These are phyloP conservation scores for Aspergillus viridinutans DNA, from an alignment of 2,329 filamentous ascomycete genomes.

Conservation along the genomic window DNA sequence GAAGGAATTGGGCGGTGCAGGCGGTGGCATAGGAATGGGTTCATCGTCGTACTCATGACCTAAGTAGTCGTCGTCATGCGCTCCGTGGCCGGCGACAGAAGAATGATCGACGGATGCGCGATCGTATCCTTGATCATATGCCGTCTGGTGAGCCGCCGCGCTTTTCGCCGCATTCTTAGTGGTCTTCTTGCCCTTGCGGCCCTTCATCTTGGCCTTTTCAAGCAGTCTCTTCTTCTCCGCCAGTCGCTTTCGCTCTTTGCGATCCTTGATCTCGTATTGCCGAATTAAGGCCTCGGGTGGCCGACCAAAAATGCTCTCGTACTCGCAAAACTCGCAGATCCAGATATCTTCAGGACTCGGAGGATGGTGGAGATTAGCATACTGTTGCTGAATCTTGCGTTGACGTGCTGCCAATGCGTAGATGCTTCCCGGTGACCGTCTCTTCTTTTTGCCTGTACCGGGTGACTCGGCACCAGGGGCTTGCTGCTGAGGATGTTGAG, in stretches of 20 bases:
- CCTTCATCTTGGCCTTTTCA: constrained; percentile 93
- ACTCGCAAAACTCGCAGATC: constrained; percentile 98
- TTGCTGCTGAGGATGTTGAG: constrained; percentile 27
- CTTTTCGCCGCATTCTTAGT: constrained; percentile 61
- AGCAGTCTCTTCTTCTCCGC: constrained; percentile 80
- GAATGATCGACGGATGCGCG: constrained; percentile 39
- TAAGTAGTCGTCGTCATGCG: constrained; percentile 48
- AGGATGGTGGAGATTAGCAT: constrained; percentile 70
- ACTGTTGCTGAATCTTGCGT: constrained; percentile 71
- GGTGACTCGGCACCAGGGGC: constrained; percentile 41
- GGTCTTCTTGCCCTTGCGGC: constrained; percentile 80
- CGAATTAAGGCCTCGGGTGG: constrained; percentile 80
- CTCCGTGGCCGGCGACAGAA: constrained; percentile 35
- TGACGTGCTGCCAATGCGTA: constrained; percentile 71
- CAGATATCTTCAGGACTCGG: constrained; percentile 71
- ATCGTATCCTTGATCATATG: constrained; percentile 40
- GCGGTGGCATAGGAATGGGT: constrained; percentile 35
- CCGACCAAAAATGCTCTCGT: constrained; percentile 89
- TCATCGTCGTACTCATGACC: constrained; percentile 51
- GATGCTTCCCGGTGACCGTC: constrained; percentile 64
- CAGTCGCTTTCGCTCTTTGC: constrained; percentile 73
- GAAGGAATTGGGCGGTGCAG: constrained; percentile 56
- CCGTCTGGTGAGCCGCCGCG: constrained; percentile 28
- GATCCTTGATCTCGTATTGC: constrained; percentile 91
- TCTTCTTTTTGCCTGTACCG: constrained; percentile 58